phyloP scores from a whole-genome alignment of 352 stramenopile genomes.

The Thraustochytrium sp. region DNA sequence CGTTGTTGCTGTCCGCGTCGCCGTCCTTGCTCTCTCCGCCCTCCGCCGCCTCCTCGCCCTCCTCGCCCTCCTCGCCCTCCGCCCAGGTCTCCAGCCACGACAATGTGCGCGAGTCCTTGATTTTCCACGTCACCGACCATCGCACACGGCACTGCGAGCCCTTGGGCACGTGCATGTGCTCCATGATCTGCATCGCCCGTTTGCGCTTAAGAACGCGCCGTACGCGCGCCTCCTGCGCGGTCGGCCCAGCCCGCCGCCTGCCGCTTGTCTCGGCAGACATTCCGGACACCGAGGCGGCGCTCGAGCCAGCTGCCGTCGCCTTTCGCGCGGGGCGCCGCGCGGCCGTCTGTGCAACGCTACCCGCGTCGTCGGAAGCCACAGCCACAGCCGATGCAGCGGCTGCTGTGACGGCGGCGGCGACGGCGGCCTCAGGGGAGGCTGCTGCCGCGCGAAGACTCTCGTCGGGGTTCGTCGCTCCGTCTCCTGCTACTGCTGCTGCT shows the following conservation, averaged over 20 bases:
- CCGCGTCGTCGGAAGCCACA: too few relatives aligned
- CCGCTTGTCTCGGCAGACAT: too few relatives aligned
- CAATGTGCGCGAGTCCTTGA: background rate
- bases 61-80: background rate
- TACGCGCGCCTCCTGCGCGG: background rate
- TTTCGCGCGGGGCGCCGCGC: too few relatives aligned
- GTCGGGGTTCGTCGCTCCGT: too few relatives aligned
- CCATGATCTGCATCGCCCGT: background rate
- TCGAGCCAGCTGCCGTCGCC: too few relatives aligned
- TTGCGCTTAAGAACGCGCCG: conserved; percentile 6
- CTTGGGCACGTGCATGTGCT: conserved; percentile 5
- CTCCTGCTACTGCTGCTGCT: too few relatives aligned
- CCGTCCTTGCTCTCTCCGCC: background rate
- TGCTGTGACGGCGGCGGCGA: too few relatives aligned
- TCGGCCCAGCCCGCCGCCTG: background rate
- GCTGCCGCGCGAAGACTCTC: too few relatives aligned
- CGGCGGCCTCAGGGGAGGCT: too few relatives aligned
- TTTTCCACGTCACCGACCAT: conserved; percentile 1
- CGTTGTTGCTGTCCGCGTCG: background rate
- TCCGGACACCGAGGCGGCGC: too few relatives aligned
- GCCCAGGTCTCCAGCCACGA: background rate
- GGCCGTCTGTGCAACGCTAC: too few relatives aligned
- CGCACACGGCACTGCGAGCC: background rate
- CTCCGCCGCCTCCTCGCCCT: background rate
- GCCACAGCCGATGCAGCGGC: too few relatives aligned